Evolutionary conservation across 305 asterid genomes (phyloP), one percentile per base, ranked within the genome.

Genomic region (Vinca major): DNA sequence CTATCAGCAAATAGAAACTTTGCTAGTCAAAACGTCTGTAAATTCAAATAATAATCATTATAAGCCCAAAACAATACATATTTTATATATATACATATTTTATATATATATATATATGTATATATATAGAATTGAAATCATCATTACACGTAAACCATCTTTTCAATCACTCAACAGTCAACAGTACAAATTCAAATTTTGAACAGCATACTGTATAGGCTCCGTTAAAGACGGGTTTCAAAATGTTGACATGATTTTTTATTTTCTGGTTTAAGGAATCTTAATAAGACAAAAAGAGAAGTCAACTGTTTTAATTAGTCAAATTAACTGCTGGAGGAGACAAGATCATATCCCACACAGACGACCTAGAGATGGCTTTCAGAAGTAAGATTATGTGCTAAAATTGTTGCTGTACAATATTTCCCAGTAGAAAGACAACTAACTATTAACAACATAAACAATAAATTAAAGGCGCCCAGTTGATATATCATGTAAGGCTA

Each of bases 1-100:
- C 99, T 94, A 92, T 61, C 56, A 84, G 73, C 49, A 65, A 64
- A 47, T 21, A 68, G 40, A 77, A 70, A 52, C 58, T 57, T 53
- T 68, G 63, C 43, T 0, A 17, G 47, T 50, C 20, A 72, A 33
- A 64, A 47, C 2, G 39, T 16, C 11, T 39, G 37, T 51, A 64
- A 45, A 36, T 4, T 10, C 33, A 55, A 69, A 19, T 1, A 56
- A 64, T 13, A 26, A 9, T 26, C 41, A 12, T 20, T 43, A 20
- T 40, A 17, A 4, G 40, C 44, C 51, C 36, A 68, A 37, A n/a
- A 43, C 47, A 41, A 41, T 26, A 26, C 1, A 26, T 26, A 26
- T n/a, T n/a, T n/a, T 26, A 26, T 26, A 26, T 26, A 26, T 26
- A 26, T 26, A 26, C 1, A 26, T 26, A 26, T 26, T n/a, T n/a